A percentile compares a stretch with the other conserved stretches of the same genome.
Conservation (phyloP, 1,284 basidiomycete genomes). For the Gymnopus androsaceus region DNA sequence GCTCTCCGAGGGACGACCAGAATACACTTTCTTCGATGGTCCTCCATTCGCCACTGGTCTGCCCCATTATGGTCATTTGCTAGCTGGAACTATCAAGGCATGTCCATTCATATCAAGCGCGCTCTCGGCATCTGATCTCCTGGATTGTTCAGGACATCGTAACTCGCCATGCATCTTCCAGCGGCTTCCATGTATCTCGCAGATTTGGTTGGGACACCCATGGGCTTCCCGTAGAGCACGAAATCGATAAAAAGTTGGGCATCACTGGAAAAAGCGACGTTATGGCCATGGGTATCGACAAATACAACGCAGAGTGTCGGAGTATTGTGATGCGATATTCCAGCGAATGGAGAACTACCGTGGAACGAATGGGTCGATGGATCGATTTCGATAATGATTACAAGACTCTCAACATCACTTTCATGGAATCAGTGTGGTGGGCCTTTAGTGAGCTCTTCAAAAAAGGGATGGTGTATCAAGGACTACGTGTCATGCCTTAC, state of each 20-base stretch:
- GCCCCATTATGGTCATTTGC: constrained; percentile 93
- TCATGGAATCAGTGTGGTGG: constrained; percentile 99
- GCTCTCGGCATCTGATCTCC: background rate
- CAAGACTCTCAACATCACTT: constrained; percentile 92
- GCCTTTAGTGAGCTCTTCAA: constrained; percentile 94
- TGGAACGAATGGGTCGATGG: constrained; percentile 99
- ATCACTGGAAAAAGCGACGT: constrained; percentile 96
- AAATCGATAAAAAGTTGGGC: constrained; percentile 96
- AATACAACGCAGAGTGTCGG: constrained; percentile 97
- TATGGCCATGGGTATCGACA: constrained; percentile 93
- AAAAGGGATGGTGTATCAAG: constrained; percentile 94
- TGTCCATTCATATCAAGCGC: background rate
- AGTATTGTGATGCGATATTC: constrained; percentile 98
- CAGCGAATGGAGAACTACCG: constrained; percentile 90
- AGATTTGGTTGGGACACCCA: constrained; percentile 99
- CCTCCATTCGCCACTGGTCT: constrained; percentile 97
- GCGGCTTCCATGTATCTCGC: constrained; percentile 91
- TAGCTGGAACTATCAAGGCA: constrained; percentile 95
- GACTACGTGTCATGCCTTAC: constrained; percentile 97
- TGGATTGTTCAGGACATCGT: constrained; percentile 78
- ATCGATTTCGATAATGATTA: constrained; percentile 99
- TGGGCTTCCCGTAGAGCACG: constrained; percentile 97
- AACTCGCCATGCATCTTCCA: constrained; percentile 92
- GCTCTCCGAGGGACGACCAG: constrained; percentile 86
- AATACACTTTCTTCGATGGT: constrained; percentile 96